phyloP scores from a whole-genome alignment of 1,284 basidiomycete genomes.

The Ustilago bromivora region DNA sequence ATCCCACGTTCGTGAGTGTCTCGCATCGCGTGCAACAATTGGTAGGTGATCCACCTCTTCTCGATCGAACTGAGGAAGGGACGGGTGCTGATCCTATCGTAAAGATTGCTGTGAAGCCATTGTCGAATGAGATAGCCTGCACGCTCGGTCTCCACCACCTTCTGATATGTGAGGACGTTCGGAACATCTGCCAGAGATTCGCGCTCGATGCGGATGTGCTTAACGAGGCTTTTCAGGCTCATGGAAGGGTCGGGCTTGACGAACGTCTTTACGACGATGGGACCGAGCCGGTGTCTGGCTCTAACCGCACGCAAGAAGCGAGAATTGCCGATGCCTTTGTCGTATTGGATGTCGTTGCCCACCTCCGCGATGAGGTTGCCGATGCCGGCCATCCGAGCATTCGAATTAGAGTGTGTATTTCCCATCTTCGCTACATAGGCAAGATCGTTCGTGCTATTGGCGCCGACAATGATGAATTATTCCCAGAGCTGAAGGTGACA shows the following conservation, averaged over 20 bases:
- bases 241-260: conserved; percentile 82
- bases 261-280: conserved; percentile 83
- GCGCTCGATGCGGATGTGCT: conserved; percentile 80
- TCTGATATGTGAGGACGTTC: conserved; percentile 90
- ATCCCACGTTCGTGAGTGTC: conserved; percentile 83
- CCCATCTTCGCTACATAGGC: conserved; percentile 37
- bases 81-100: conserved; percentile 97
- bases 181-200: conserved; percentile 85
- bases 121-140: conserved; percentile 95
- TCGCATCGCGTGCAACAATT: conserved; percentile 85
- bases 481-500: not conserved
- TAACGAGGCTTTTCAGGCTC: conserved; percentile 77
- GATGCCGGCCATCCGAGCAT: conserved; percentile 53
- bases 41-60: conserved; percentile 98
- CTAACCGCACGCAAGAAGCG: conserved; percentile 93
- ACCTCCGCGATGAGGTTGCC: conserved; percentile 61
- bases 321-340: conserved; percentile 80
- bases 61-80: conserved; percentile 91
- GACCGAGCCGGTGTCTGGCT: conserved; percentile 79
- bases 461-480: too few species aligned
- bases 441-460: not conserved
- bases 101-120: conserved; percentile 93
- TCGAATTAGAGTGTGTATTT: conserved; percentile 52
- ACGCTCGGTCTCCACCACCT: conserved; percentile 93
- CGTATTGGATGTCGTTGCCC: conserved; percentile 64